Evolutionary conservation across 208 protist genomes (phyloP), one percentile per base, ranked within the genome.

Genomic region (Crithidia acanthocephali): DNA sequence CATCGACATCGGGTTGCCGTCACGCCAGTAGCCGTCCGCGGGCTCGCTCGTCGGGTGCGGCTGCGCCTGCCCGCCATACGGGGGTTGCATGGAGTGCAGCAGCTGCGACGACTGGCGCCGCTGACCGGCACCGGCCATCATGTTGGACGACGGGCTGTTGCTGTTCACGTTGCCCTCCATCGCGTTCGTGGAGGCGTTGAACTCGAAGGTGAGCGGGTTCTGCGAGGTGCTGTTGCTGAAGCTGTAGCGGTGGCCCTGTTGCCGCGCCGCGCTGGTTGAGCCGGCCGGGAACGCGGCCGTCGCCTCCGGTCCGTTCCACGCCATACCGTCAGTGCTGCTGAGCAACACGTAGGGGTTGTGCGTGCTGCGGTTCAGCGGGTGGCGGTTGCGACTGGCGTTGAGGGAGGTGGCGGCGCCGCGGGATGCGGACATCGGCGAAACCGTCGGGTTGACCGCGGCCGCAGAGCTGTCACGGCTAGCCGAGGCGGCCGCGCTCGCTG

Each of bases 171-270:
- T 42, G 2, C 16, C 20, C 23, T 73, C 64, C 3, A 18, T 35
- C 1, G n/a, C 47, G 53, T 28, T 74, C 15, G 40, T 25, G 9
- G 40, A 74, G 40, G 69, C 44, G 63, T 57, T 72, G 45, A 79
- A 83, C 53, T 84, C 73, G 25, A 84, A 80, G 15, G 60, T 67
- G 9, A 80, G 74, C 13, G 62, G 67, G 28, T 76, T 80, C 61
- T 80, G 74, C 53, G 74, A 84, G 52, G 74, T 80, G 70, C 72
- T 84, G 72, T 66, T 70, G 53, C 75, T 84, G 71, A 66, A 74
- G 66, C 67, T 76, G 72, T 78, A 72, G 60, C 56, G 57, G 33
- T 62, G 57, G 30, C 40, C 37, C n/a, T 16, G 56, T 9, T 37
- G 47, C 27, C 63, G 63, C 25, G 60, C 60, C 52, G 28, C 47